phyloP scores from a whole-genome alignment of 2,329 filamentous ascomycete species.

The Emmonsiellopsis sp. region DNA sequence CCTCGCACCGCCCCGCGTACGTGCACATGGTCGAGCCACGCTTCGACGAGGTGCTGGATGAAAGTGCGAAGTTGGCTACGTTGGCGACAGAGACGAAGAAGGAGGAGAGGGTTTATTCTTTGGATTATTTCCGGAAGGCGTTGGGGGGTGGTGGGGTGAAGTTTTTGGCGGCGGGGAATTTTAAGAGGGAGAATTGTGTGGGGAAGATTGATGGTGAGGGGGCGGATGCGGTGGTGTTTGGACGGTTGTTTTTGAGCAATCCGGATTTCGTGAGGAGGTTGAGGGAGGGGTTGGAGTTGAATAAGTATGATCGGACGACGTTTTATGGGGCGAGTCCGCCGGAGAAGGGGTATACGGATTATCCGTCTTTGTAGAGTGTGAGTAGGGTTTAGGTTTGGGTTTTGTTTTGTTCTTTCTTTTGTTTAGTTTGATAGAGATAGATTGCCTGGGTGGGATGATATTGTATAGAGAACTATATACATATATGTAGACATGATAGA shows the following conservation, averaged over 20 bases:
- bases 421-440: background rate
- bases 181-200: constrained; percentile 11
- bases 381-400: background rate
- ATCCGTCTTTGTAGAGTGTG: constrained; percentile 17
- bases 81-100: constrained; percentile 20
- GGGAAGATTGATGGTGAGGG: constrained; percentile 10
- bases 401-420: too few species aligned
- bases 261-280: constrained; percentile 38
- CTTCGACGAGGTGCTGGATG: constrained; percentile 20
- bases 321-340: constrained; percentile 33
- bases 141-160: constrained; percentile 34
- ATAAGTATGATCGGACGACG: constrained; percentile 29
- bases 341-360: constrained; percentile 33
- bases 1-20: constrained; percentile 48
- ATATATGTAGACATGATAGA: too few species aligned
- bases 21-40: constrained; percentile 55
- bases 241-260: constrained; percentile 38
- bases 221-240: constrained; percentile 32
- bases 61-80: background rate
- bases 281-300: constrained; percentile 28
- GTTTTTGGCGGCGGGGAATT: constrained; percentile 41
- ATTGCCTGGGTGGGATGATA: background rate
- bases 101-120: constrained; percentile 29
- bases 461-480: too few species aligned
- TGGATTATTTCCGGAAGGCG: constrained; percentile 32